Evolutionary conservation across 106 monocot species (phyloP).

Genomic region (Amphibolis antarctica): DNA sequence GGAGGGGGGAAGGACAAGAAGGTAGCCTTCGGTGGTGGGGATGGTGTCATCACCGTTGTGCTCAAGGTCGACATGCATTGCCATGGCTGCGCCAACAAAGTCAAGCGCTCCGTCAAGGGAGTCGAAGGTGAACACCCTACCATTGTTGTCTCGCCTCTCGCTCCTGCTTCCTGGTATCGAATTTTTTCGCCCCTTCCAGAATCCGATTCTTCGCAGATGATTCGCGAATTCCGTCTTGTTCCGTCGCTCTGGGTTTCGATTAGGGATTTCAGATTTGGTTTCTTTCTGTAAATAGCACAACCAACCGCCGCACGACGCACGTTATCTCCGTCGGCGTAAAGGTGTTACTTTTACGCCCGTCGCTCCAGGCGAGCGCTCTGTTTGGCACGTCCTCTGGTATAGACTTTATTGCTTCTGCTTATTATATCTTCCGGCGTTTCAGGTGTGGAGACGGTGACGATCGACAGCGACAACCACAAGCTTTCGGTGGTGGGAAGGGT

Average conservation of each 20-base stretch:
- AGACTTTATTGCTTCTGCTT: background rate
- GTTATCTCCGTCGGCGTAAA: background rate
- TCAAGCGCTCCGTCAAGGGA: slow-evolving; percentile 28
- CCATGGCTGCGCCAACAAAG: slow-evolving; percentile 48
- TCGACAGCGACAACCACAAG: slow-evolving; percentile 21
- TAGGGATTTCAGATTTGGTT: background rate
- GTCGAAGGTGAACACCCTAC: slow-evolving; percentile 26
- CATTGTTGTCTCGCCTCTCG: background rate
- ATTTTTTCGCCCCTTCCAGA: background rate
- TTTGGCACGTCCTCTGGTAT: background rate
- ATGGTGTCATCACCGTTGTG: slow-evolving; percentile 18
- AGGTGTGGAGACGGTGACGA: slow-evolving; percentile 36
- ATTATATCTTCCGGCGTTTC: background rate
- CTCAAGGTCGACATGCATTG: slow-evolving; percentile 56
- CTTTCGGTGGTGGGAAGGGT: slow-evolving; percentile 47
- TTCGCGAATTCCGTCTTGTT: background rate
- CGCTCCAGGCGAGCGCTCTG: background rate
- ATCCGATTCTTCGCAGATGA: background rate
- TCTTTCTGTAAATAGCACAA: no score
- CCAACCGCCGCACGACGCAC: background rate
- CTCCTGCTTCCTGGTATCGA: background rate
- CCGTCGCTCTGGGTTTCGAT: no score
- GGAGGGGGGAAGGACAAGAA: slow-evolving; percentile 29
- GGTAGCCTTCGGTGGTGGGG: slow-evolving; percentile 7
- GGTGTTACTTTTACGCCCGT: background rate